Base-by-base conservation (phyloP, 345 rosid genomes). In the Schrenkiella parvula region DNA sequence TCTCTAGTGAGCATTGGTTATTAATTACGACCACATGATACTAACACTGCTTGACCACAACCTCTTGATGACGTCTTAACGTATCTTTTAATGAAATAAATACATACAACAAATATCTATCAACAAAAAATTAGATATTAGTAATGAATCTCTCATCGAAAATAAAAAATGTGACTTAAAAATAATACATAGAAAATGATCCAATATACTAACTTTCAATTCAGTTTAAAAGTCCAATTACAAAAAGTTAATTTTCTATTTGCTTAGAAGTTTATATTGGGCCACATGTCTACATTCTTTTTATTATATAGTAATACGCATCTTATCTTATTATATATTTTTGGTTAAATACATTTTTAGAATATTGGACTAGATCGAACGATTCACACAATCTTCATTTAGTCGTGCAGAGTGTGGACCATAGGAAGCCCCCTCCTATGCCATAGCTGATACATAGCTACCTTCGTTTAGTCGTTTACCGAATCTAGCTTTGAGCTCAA, bases 401-500 rank as follows among this genome's bases (percentile, higher is more conserved):
- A n/a, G 34, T 42, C 64, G 56, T 62, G 76, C 6, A 6, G 9
- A 29, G 10, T 54, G 70, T 64, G 64, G 77, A 72, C 70, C 70
- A 32, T 15, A 64, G 46, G 41, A 44, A 55, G 29, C 47, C 31
- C 53, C 64, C 47, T 52, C 21, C 68, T 71, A 28, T 19, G 32
- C 31, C 23, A 21, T 69, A 44, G 37, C 46, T 43, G 23, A 28
- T 31, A 38, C 43, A 5, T 72, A 51, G 70, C 76, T 72, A 41
- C 64, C 77, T 38, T 72, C 29, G 71, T 72, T 54, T 64, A 32
- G 38, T 72, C 29, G 71, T 72, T 54, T 64, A 32, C 50, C n/a
- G 71, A 64, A 44, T 64, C 71, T 72, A 72, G 57, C 64, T 64
- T 54, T 54, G 39, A 71, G 6, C 54, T 51, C 75, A 71, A 29